These are phyloP conservation scores for Aspergillus ostianus DNA, from an alignment of 495 filamentous ascomycete species.

Conservation along the genomic window DNA sequence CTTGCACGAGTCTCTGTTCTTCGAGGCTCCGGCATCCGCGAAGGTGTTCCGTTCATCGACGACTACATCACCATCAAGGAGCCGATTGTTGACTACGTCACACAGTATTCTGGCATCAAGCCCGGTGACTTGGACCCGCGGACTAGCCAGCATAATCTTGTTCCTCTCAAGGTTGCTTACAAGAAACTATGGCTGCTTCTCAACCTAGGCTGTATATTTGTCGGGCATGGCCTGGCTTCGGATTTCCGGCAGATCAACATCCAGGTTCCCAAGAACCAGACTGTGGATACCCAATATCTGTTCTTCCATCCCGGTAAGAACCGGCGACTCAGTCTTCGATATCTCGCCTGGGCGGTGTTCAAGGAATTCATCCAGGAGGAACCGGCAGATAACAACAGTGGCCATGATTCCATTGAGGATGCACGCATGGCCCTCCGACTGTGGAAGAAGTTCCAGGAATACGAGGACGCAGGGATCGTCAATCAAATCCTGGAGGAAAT, in stretches of 20 bases:
- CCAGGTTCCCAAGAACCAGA: conserved; percentile 84
- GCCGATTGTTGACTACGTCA: conserved; percentile 93
- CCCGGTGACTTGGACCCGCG: conserved; percentile 76
- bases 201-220: conserved; percentile 89
- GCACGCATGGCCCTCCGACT: conserved; percentile 84
- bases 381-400: conserved; percentile 46
- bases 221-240: conserved; percentile 87
- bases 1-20: conserved; percentile 87
- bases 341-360: conserved; percentile 83
- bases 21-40: conserved; percentile 68
- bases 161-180: conserved; percentile 86
- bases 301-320: conserved; percentile 66
- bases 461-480: conserved; percentile 77
- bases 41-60: conserved; percentile 88
- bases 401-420: conserved; percentile 92
- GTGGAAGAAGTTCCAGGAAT: conserved; percentile 88
- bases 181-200: conserved; percentile 97
- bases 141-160: conserved; percentile 72
- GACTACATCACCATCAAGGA: conserved; percentile 93
- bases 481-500: conserved; percentile 74
- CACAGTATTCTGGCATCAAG: conserved; percentile 86
- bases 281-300: conserved; percentile 87
- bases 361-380: conserved; percentile 88
- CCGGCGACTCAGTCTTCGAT: conserved; percentile 81
- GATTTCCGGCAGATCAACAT: conserved; percentile 99